Conservation (phyloP, 768 basidiomycete genomes). For the Trametes elegans region DNA sequence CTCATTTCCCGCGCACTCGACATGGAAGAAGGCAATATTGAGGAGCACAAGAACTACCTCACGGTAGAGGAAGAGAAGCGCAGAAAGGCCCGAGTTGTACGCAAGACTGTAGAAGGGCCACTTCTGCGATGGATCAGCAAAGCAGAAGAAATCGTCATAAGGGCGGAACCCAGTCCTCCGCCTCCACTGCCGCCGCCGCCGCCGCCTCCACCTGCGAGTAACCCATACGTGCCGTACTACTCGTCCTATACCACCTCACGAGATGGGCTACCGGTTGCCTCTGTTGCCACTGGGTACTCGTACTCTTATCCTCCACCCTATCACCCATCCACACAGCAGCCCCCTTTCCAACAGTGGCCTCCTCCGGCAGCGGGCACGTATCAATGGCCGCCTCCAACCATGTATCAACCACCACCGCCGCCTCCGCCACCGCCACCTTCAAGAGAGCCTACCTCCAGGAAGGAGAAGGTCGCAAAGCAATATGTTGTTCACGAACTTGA, state of each 20-base stretch:
- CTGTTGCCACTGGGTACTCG: not conserved
- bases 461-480: conserved; percentile 58
- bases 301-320: not conserved
- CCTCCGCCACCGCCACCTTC: conserved; percentile 16
- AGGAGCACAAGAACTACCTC: conserved; percentile 77
- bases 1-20: conserved; percentile 81
- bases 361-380: no score
- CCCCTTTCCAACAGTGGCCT: conserved; percentile 17
- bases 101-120: conserved; percentile 62
- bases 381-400: conserved; percentile 10
- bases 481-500: conserved; percentile 68
- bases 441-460: conserved; percentile 33
- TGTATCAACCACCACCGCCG: conserved; percentile 21
- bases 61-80: conserved; percentile 81
- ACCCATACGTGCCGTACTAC: not conserved
- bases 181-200: no score
- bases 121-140: conserved; percentile 71
- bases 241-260: not conserved
- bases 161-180: conserved; percentile 36
- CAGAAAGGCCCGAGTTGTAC: conserved; percentile 60
- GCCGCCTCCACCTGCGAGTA: no score
- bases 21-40: conserved; percentile 82
- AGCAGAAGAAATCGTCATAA: conserved; percentile 54
- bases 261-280: not conserved
- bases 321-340: not conserved